phyloP scores from a whole-genome alignment of 768 basidiomycete species.

The Tremella fuciformis region DNA sequence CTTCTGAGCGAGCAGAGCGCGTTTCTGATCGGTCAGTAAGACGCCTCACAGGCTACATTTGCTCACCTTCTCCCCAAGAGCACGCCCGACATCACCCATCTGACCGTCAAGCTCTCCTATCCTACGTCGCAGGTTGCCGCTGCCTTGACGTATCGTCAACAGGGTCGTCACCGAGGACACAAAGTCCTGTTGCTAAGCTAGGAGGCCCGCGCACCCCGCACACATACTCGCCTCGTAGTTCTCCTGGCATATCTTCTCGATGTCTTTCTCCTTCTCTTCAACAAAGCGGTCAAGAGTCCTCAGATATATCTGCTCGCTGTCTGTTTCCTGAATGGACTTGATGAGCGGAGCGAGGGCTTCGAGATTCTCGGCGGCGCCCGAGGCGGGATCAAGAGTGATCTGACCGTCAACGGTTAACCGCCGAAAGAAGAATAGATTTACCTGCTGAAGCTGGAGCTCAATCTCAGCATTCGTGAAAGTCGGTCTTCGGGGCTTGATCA shows the following conservation, averaged over 20 bases:
- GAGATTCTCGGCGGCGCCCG: constrained; percentile 70
- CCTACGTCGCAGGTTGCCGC: constrained; percentile 84
- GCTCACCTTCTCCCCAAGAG: constrained; percentile 80
- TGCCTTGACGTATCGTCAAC: constrained; percentile 92
- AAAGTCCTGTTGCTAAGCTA: constrained; percentile 64
- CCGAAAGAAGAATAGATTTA: constrained; percentile 11
- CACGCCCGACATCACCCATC: constrained; percentile 80
- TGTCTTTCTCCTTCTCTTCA: constrained; percentile 90
- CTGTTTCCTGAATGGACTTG: constrained; percentile 82
- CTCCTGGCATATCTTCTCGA: constrained; percentile 89
- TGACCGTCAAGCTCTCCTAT: constrained; percentile 84
- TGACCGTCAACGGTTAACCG: constrained; percentile 5
- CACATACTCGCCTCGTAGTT: constrained; percentile 66
- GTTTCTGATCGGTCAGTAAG: constrained; percentile 58
- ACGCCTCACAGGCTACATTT: constrained; percentile 10
- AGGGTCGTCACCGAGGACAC: constrained; percentile 95
- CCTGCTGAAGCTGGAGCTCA: constrained; percentile 49
- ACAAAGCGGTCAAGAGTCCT: constrained; percentile 81
- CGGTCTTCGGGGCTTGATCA: constrained; percentile 39
- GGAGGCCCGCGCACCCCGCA: no score
- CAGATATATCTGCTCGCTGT: constrained; percentile 85
- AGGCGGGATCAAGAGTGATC: constrained; percentile 41
- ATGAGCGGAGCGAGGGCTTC: constrained; percentile 94
- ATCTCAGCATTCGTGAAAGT: constrained; percentile 48
- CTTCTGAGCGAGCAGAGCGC: constrained; percentile 78